Evolutionary conservation across 257 asterid genomes (phyloP), one percentile per base, ranked within the genome.

Genomic region (Cruciata laevipes): DNA sequence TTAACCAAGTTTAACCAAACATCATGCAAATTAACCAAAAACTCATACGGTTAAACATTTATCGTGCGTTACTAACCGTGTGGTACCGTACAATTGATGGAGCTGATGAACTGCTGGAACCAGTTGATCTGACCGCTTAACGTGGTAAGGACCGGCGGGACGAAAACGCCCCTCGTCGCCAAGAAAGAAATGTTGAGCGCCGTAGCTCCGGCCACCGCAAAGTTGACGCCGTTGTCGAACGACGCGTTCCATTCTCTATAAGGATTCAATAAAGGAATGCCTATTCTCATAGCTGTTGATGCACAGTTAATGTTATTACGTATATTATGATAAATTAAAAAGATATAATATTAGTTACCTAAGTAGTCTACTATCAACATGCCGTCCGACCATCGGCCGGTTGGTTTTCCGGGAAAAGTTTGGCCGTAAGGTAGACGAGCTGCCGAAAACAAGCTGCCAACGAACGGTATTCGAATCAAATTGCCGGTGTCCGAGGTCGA

Each of bases 251-350:
- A 56, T 0, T 66, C 66, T 6, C 78, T 18, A 57, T 67, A 75
- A 18, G 85, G 85, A 33, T 80, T 71, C 31, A 80, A 55, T 37
- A 76, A 37, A 2, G 85, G 82, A 66, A 83, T 78, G n/a, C 81
- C 73, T 9, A 83, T 32, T 27, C 71, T 63, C 59, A 6, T 55
- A 7, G 87, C 87, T 80, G 82, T 18, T 66, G 27, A 24, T 60
- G 59, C 25, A 53, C 25, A 53, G 59, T 53, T 52, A 52, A n/a
- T 6, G 3, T 16, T 52, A 18, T 5, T 18, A n/a, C n/a, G n/a
- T n/a, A n/a, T n/a, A n/a, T n/a, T n/a, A n/a, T n/a, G n/a, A n/a
- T n/a, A n/a, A n/a, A n/a, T n/a, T n/a, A n/a, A n/a, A n/a, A n/a
- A n/a, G n/a, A n/a, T n/a, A n/a, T n/a, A n/a, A n/a, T n/a, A 47